Base-by-base conservation (phyloP, 169 alveolate species). In the Babesia bigemina region DNA sequence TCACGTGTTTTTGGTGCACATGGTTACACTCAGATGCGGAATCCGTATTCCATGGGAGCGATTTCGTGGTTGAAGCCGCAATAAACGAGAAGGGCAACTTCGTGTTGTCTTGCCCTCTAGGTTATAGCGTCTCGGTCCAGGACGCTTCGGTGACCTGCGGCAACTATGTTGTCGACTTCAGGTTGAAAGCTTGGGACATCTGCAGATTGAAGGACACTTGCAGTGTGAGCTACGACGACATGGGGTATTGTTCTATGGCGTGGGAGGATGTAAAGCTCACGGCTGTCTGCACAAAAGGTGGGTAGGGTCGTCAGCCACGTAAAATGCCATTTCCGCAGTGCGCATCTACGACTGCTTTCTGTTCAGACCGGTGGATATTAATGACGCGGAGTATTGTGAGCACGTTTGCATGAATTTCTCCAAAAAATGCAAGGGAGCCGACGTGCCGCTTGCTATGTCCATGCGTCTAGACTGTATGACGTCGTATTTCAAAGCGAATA, bases 311-410 rank as follows among this genome's bases (percentile, higher is more conserved):
- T 33, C 39, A 33, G 39, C 39, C 39, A 33, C 6, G 39, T 2
- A 33, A 33, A 33, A 33, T 33, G 6, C 6, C 39, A 33, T 33
- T 6, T 4, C 21, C 36, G 0, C 57, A 81, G 90, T 70, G 36
- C 71, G 26, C 16, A 75, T 57, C 22, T 60, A 55, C 55, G 83
- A 75, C 45, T 83, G 90, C 65, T 44, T 59, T 0, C 67, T 83
- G 4, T 73, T 83, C 48, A 28, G 69, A 36, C 56, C 78, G 9
- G 28, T 14, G 24, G 44, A 50, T 22, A 26, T 24, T 10, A 55
- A 22, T 0, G 60, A 83, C 52, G 60, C 44, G 36, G 60, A 52
- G 44, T 74, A 74, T 33, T 83, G 90, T 58, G n/a, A 55, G 70
- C 59, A 60, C 60, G 24, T 72, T 21, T 83, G 90, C 45, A 33